These are phyloP conservation scores for Ophiostoma sp. DNA, from an alignment of 2,329 filamentous ascomycete genomes.

Conservation along the genomic window DNA sequence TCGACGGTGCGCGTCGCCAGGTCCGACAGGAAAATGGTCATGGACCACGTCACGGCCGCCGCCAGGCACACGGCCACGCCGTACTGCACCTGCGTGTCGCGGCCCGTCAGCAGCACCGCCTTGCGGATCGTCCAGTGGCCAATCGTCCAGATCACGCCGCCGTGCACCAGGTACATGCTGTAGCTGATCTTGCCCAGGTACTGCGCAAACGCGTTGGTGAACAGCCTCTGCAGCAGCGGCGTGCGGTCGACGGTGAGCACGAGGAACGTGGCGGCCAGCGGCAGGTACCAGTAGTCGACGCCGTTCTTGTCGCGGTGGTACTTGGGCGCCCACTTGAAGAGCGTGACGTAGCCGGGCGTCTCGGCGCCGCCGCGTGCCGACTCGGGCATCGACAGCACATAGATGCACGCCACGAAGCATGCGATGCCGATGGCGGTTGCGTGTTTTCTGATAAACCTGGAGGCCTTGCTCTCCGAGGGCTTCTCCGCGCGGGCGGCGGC, in stretches of 20 bases:
- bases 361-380: slow-evolving; percentile 26
- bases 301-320: slow-evolving; percentile 25
- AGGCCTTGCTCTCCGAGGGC: not conserved
- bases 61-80: slow-evolving; percentile 45
- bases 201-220: slow-evolving; percentile 30
- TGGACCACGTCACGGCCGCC: slow-evolving; percentile 43
- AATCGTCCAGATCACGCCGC: slow-evolving; percentile 48
- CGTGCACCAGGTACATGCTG: slow-evolving; percentile 57
- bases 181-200: slow-evolving; percentile 59
- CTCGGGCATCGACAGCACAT: slow-evolving; percentile 28
- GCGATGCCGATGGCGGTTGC: slow-evolving; percentile 38
- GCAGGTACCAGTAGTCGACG: slow-evolving; percentile 36
- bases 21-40: slow-evolving; percentile 51
- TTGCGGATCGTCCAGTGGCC: slow-evolving; percentile 38
- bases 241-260: slow-evolving; percentile 30
- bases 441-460: not conserved
- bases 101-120: slow-evolving; percentile 39
- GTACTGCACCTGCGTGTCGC: slow-evolving; percentile 41
- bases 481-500: slow-evolving; percentile 28
- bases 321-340: slow-evolving; percentile 28
- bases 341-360: slow-evolving; percentile 22
- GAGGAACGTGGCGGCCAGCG: slow-evolving; percentile 29
- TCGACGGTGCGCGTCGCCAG: slow-evolving; percentile 54
- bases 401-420: slow-evolving; percentile 31
- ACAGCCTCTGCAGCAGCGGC: slow-evolving; percentile 30